Conservation (phyloP, 129 eudicot genomes). For the Centella asiatica region DNA sequence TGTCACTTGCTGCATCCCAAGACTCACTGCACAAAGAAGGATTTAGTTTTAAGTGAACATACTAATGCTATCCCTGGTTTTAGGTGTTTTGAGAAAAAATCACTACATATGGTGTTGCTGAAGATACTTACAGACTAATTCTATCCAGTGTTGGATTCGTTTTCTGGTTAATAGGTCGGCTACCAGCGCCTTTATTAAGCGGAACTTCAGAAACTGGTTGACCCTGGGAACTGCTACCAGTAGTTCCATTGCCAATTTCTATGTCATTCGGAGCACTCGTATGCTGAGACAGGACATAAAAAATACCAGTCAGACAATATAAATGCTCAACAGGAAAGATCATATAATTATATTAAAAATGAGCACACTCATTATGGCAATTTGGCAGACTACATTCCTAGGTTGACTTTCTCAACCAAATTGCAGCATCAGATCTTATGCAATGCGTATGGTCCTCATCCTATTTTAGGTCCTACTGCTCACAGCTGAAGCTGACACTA, state of each 20-base stretch:
- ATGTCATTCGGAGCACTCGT: slow-evolving; percentile 14
- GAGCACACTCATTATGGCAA: neutral
- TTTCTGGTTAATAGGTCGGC: slow-evolving; percentile 19
- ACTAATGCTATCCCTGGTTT: too few relatives aligned
- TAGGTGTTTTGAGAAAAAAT: too few relatives aligned
- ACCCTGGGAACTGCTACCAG: slow-evolving; percentile 10
- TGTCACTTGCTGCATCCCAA: slow-evolving; percentile 35
- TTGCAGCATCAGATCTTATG: neutral
- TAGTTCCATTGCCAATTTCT: slow-evolving; percentile 9
- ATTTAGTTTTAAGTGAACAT: slow-evolving; percentile 7
- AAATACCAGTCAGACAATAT: neutral
- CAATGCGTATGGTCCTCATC: neutral
- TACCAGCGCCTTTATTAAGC: slow-evolving; percentile 12
- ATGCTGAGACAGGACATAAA: slow-evolving; percentile 21
- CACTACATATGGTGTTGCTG: neutral
- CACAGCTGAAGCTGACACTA: neutral
- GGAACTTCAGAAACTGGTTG: slow-evolving; percentile 19
- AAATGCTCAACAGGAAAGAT: neutral
- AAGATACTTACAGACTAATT: slow-evolving; percentile 47
- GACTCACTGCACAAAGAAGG: slow-evolving; percentile 42
- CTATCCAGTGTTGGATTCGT: slow-evolving; percentile 39
- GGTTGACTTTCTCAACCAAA: too few relatives aligned
- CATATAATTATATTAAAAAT: neutral
- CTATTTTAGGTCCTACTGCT: neutral
- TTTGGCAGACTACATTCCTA: too few relatives aligned